Evolutionary conservation across 192 early-diverging fungal species (phyloP).

Genomic region (Phlyctochytrium bullatum): DNA sequence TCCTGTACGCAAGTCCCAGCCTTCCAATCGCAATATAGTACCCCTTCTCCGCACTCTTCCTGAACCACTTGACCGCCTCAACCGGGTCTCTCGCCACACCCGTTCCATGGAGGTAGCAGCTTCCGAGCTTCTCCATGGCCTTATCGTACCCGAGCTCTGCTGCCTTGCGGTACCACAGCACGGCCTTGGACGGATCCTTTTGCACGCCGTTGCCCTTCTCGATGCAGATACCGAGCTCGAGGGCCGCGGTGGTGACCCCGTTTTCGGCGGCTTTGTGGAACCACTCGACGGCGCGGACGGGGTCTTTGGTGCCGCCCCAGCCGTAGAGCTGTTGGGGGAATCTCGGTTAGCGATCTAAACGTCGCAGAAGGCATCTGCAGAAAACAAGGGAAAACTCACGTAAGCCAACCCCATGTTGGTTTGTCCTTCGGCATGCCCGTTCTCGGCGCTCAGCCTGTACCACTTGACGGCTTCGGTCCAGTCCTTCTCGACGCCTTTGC

Average conservation of each 20-base stretch:
- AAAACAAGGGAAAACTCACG: conserved; percentile 11
- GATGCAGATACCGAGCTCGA: conserved; percentile 15
- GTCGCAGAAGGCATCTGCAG: not conserved
- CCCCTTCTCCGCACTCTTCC: conserved; percentile 38
- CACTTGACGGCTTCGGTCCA: conserved; percentile 28
- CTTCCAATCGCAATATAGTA: conserved; percentile 36
- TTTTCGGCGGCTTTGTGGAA: conserved; percentile 19
- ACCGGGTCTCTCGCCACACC: conserved; percentile 37
- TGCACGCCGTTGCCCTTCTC: conserved; percentile 22
- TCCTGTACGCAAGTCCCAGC: conserved; percentile 25
- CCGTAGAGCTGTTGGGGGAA: conserved; percentile 9
- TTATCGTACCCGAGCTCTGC: conserved; percentile 19
- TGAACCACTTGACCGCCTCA: conserved; percentile 42
- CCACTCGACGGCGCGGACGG: conserved; percentile 23
- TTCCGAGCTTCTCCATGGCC: conserved; percentile 21
- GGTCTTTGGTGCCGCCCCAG: conserved; percentile 5
- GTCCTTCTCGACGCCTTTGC: conserved; percentile 27
- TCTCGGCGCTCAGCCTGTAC: conserved; percentile 35
- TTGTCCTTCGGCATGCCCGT: conserved; percentile 22
- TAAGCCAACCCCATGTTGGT: conserved; percentile 27
- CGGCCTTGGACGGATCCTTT: conserved; percentile 10
- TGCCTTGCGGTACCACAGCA: conserved; percentile 26
- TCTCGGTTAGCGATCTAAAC: not conserved
- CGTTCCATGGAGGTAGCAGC: conserved; percentile 13
- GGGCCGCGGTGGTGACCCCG: conserved; percentile 9